A percentile compares a stretch with the other conserved stretches of the same genome.
Evolutionary conservation across 805 yeast genomes (phyloP).

Genomic region (Hanseniaspora pseudoguilliermondii): DNA sequence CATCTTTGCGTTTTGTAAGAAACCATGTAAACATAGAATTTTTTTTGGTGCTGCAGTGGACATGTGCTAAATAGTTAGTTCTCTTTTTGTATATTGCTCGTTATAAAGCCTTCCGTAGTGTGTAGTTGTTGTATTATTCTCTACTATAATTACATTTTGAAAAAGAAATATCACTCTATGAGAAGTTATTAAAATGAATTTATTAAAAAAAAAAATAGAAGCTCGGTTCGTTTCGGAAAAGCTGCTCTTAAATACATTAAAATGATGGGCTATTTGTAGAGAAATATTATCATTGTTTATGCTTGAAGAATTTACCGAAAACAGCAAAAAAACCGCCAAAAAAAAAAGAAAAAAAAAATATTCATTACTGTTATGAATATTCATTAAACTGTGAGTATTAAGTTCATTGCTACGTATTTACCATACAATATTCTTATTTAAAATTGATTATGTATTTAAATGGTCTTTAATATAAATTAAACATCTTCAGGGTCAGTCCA

Average conservation of each 20-base stretch:
- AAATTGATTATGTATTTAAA: too few species aligned
- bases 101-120: slow-evolving; percentile 9
- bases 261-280: neutral
- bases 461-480: neutral
- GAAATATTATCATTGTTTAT: neutral
- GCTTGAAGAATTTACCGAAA: neutral
- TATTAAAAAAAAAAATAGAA: neutral
- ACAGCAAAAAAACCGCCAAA: too few species aligned
- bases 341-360: too few species aligned
- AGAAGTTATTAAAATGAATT: too few species aligned
- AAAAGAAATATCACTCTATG: neutral
- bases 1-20: slow-evolving; percentile 67
- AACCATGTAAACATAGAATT: slow-evolving; percentile 83
- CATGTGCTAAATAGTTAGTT: neutral
- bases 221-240: neutral
- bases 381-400: too few species aligned
- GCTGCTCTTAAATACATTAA: neutral
- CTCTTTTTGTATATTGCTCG: neutral
- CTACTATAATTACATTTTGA: neutral
- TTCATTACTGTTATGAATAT: too few species aligned
- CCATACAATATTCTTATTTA: too few species aligned
- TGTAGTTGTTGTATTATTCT: neutral
- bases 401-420: too few species aligned
- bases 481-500: slow-evolving; percentile 25
- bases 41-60: slow-evolving; percentile 24